Conservation (phyloP, 495 filamentous ascomycete genomes). For the Neurospora sp. region DNA sequence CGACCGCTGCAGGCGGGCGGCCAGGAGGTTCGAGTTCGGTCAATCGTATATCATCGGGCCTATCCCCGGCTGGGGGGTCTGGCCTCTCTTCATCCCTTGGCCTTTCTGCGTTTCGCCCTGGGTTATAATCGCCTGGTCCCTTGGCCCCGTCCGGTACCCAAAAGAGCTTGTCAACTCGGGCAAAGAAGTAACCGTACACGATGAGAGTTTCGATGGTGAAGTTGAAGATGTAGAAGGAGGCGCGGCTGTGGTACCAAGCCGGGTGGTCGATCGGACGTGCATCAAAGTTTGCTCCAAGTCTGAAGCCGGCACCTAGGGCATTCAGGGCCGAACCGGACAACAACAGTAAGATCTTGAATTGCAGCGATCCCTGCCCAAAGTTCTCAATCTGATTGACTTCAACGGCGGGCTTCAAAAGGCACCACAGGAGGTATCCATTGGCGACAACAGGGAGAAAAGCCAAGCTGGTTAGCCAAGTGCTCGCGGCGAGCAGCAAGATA, state of each 20-base stretch:
- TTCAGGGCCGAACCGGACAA: constrained; percentile 43
- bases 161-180: constrained; percentile 64
- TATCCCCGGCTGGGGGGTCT: not conserved
- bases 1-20: not conserved
- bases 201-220: constrained; percentile 62
- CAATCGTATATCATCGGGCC: not conserved
- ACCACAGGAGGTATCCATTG: constrained; percentile 25
- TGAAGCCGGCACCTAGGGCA: constrained; percentile 59
- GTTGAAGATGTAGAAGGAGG: constrained; percentile 70
- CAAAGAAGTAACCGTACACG: constrained; percentile 50
- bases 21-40: not conserved
- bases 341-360: constrained; percentile 52
- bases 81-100: not conserved
- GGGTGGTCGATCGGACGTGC: constrained; percentile 45
- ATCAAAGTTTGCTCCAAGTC: constrained; percentile 48
- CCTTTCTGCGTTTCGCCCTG: not conserved
- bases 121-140: constrained; percentile 27
- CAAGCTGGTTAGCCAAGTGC: constrained; percentile 57
- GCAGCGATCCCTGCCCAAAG: constrained; percentile 58
- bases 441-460: constrained; percentile 51
- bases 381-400: constrained; percentile 39
- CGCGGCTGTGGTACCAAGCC: constrained; percentile 58
- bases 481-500: constrained; percentile 55
- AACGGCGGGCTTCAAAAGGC: constrained; percentile 26
- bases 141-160: constrained; percentile 45